phyloP scores from a whole-genome alignment of 106 monocot species.

The Vanilla planifolia region DNA sequence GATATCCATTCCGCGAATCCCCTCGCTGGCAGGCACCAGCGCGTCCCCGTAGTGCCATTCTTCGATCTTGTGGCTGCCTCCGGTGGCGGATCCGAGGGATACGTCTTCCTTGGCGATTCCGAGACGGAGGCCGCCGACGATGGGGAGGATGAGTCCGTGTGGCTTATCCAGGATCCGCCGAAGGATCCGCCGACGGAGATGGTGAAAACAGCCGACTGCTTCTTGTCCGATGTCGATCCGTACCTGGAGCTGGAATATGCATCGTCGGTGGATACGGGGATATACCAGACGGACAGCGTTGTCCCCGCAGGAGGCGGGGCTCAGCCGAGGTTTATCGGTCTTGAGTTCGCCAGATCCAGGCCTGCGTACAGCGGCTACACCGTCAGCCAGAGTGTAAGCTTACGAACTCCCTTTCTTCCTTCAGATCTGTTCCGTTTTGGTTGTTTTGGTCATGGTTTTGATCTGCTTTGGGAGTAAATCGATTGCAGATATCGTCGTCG shows the following conservation, averaged over 20 bases:
- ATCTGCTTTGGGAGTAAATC: neutral
- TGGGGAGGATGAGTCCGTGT: neutral
- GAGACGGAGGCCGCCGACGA: neutral
- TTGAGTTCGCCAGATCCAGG: constrained; percentile 25
- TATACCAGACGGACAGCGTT: constrained; percentile 7
- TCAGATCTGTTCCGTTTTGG: neutral
- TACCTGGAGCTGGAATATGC: constrained; percentile 18
- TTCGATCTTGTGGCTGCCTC: neutral
- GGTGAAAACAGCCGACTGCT: constrained; percentile 7
- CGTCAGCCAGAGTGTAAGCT: constrained; percentile 6
- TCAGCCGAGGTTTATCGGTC: neutral
- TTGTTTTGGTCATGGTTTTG: neutral
- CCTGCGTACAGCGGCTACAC: constrained; percentile 16
- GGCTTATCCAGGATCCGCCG: neutral
- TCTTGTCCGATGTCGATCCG: constrained; percentile 13
- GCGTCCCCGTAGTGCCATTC: constrained; percentile 12
- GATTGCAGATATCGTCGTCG: constrained; percentile 39
- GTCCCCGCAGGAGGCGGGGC: constrained; percentile 8
- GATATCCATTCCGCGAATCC: constrained; percentile 22
- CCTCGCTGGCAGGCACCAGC: constrained; percentile 14
- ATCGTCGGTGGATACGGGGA: constrained; percentile 1
- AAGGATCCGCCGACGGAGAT: neutral
- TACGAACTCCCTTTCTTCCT: neutral
- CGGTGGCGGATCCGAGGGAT: neutral
- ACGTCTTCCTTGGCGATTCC: neutral